phyloP scores from a whole-genome alignment of 768 basidiomycete genomes.

The Lentinus tigrinus region DNA sequence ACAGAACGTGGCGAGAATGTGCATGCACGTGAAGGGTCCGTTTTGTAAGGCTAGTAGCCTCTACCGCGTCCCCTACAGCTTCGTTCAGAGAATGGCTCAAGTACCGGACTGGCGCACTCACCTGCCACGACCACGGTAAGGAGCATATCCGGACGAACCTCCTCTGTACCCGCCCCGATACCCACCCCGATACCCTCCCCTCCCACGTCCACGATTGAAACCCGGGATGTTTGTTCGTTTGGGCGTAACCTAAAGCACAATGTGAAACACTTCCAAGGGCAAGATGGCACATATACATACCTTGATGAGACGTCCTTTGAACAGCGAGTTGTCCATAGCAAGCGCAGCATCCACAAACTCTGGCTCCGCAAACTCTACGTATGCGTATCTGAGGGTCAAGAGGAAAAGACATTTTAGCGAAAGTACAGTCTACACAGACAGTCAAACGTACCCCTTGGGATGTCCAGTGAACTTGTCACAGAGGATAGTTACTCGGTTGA shows the following conservation, averaged over 20 bases:
- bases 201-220: slow-evolving; percentile 79
- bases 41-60: slow-evolving; percentile 48
- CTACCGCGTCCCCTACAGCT: slow-evolving; percentile 66
- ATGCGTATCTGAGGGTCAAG: slow-evolving; percentile 71
- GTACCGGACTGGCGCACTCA: slow-evolving; percentile 34
- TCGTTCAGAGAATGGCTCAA: slow-evolving; percentile 1
- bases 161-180: slow-evolving; percentile 63
- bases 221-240: slow-evolving; percentile 97
- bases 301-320: slow-evolving; percentile 91
- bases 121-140: slow-evolving; percentile 76
- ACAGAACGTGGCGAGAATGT: slow-evolving; percentile 12
- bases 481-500: slow-evolving; percentile 98
- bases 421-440: not conserved
- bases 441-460: slow-evolving; percentile 81
- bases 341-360: slow-evolving; percentile 88
- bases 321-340: slow-evolving; percentile 93
- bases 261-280: not conserved
- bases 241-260: slow-evolving; percentile 69
- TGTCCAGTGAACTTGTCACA: slow-evolving; percentile 99
- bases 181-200: slow-evolving; percentile 46
- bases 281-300: slow-evolving; percentile 42
- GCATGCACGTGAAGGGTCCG: slow-evolving; percentile 15
- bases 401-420: slow-evolving; percentile 7
- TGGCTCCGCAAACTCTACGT: slow-evolving; percentile 96
- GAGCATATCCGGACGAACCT: slow-evolving; percentile 53